These are phyloP conservation scores for Cryptococcus jaspeensis DNA, from an alignment of 1,284 basidiomycete species.

Conservation along the genomic window DNA sequence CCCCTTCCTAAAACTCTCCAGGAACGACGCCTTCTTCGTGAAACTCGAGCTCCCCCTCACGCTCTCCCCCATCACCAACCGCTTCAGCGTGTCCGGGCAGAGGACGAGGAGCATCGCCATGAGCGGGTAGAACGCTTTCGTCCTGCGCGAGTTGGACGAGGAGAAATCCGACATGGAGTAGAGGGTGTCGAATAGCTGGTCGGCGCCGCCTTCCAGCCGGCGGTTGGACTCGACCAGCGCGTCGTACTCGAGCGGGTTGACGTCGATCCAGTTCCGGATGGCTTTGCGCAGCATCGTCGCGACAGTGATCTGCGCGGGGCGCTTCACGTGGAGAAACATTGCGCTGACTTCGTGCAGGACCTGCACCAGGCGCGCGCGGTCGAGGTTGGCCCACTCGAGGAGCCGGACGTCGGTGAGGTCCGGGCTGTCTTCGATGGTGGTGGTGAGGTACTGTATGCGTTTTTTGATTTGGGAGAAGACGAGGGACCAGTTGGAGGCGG, in stretches of 20 bases:
- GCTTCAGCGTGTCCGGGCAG: slow-evolving; percentile 69
- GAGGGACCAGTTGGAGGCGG: slow-evolving; percentile 83
- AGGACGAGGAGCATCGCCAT: slow-evolving; percentile 74
- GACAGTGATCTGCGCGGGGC: slow-evolving; percentile 69
- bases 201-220: slow-evolving; percentile 74
- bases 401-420: slow-evolving; percentile 52
- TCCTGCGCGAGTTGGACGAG: slow-evolving; percentile 41
- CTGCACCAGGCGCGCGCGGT: slow-evolving; percentile 44
- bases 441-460: slow-evolving; percentile 59
- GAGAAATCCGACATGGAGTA: slow-evolving; percentile 58
- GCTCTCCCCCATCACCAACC: slow-evolving; percentile 49
- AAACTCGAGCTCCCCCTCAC: slow-evolving; percentile 34
- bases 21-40: slow-evolving; percentile 52
- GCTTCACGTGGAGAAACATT: slow-evolving; percentile 78
- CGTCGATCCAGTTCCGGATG: slow-evolving; percentile 89
- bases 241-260: slow-evolving; percentile 76
- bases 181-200: slow-evolving; percentile 77
- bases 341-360: slow-evolving; percentile 68
- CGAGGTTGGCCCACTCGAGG: slow-evolving; percentile 53
- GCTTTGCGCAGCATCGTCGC: slow-evolving; percentile 73
- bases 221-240: slow-evolving; percentile 62
- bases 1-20: slow-evolving; percentile 51
- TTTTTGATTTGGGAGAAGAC: slow-evolving; percentile 71
- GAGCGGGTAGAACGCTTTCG: slow-evolving; percentile 72
- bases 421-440: slow-evolving; percentile 56